Conservation (phyloP, 305 asterid genomes). For the Ilex paraguariensis region DNA sequence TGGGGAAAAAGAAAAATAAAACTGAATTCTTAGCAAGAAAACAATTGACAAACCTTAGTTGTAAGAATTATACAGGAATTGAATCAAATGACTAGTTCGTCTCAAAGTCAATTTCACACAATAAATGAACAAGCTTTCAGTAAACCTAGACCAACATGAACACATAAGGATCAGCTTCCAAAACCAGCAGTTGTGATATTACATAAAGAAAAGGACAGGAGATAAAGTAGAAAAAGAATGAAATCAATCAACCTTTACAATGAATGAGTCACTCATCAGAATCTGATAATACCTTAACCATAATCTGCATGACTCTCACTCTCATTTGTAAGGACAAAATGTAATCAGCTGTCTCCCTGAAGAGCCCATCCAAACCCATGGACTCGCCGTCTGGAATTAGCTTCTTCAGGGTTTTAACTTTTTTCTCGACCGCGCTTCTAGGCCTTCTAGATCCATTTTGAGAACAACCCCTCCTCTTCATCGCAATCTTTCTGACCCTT, state of each 20-base stretch:
- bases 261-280: neutral
- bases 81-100: too few relatives aligned
- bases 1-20: too few relatives aligned
- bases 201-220: neutral
- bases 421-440: slow-evolving; percentile 27
- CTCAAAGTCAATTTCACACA: neutral
- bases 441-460: slow-evolving; percentile 20
- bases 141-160: neutral
- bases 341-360: slow-evolving; percentile 63
- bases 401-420: slow-evolving; percentile 49
- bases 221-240: neutral
- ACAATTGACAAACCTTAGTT: too few relatives aligned
- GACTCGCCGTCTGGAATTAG: slow-evolving; percentile 59
- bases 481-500: slow-evolving; percentile 4
- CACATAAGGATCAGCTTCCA: neutral
- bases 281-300: slow-evolving; percentile 39
- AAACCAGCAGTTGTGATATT: neutral
- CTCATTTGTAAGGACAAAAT: slow-evolving; percentile 48
- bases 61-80: too few relatives aligned
- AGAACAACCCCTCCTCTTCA: slow-evolving; percentile 30
- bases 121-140: neutral
- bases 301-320: slow-evolving; percentile 53
- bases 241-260: neutral
- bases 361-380: slow-evolving; percentile 43
- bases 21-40: too few relatives aligned